Percentiles rank a stretch among this genome's conserved stretches.
Evolutionary conservation across 257 asterid species (phyloP).

Genomic region (Ballota nigra): DNA sequence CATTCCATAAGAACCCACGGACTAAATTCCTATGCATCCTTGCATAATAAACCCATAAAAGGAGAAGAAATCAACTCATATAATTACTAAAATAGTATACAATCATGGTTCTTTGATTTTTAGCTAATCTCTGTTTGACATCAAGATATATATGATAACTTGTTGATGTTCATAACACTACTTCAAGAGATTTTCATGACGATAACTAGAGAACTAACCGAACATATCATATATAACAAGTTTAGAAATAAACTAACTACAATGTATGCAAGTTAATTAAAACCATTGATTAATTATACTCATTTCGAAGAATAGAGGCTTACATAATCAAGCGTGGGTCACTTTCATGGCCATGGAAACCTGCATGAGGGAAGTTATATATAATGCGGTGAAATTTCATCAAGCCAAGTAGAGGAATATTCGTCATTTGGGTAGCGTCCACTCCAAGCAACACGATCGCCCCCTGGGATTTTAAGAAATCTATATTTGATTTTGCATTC

Average conservation of each 20-base stretch:
- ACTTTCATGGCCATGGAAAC: conserved; percentile 50
- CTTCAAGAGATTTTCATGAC: background rate
- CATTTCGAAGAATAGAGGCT: background rate
- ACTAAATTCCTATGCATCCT: background rate
- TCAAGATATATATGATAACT: no score
- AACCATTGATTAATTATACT: background rate
- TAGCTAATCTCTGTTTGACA: no score
- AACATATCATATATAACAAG: background rate
- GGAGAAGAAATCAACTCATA: no score
- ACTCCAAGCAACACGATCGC: conserved; percentile 48
- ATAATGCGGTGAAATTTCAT: conserved; percentile 53
- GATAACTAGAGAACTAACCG: background rate
- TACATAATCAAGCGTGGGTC: conserved; percentile 26
- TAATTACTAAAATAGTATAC: no score
- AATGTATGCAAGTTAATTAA: no score
- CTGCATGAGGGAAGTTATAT: conserved; percentile 76
- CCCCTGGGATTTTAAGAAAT: conserved; percentile 30
- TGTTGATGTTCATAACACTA: background rate
- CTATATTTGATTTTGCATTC: conserved; percentile 41
- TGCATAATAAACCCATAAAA: no score
- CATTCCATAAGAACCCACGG: background rate
- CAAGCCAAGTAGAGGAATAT: conserved; percentile 22
- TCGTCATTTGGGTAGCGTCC: conserved; percentile 50
- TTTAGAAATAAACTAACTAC: background rate
- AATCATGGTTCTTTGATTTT: no score